phyloP scores from a whole-genome alignment of 164 flowering plant genomes.

The Malania oleifera region DNA sequence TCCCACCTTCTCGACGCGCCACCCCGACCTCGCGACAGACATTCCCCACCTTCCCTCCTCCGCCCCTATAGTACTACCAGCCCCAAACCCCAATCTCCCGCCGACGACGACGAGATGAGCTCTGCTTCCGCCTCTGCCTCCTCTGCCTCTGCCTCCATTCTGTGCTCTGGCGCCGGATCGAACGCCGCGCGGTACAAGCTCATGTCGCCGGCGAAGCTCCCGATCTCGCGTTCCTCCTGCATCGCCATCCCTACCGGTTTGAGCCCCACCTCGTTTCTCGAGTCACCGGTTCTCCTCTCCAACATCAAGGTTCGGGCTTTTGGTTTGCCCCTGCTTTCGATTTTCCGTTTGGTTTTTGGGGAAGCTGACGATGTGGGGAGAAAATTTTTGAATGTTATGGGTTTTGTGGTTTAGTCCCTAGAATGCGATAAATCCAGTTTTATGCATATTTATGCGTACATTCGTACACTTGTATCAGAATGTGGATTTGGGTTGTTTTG shows the following conservation, averaged over 20 bases:
- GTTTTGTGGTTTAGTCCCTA: no score
- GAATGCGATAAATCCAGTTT: no score
- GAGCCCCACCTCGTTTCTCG: conserved; percentile 69
- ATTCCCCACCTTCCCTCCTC: conserved; percentile 10
- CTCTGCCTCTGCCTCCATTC: no score
- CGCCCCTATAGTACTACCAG: conserved; percentile 7
- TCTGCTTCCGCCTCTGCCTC: neutral
- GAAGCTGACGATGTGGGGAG: no score
- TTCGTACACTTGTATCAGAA: no score
- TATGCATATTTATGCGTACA: no score
- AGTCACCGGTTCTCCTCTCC: conserved; percentile 55
- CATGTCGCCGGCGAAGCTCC: conserved; percentile 89
- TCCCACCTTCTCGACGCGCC: neutral
- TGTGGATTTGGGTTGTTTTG: no score
- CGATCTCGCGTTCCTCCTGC: conserved; percentile 76
- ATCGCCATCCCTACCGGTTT: conserved; percentile 80
- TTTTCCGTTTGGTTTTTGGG: conserved; percentile 2
- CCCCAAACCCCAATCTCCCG: neutral
- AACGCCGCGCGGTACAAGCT: conserved; percentile 60
- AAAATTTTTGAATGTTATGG: no score
- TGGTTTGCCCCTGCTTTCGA: neutral
- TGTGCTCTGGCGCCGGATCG: conserved; percentile 27
- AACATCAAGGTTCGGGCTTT: conserved; percentile 54
- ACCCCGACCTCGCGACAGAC: neutral
- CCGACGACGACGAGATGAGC: neutral